Conservation (phyloP, 2,329 filamentous ascomycete genomes). For the Colletotrichum horii region DNA sequence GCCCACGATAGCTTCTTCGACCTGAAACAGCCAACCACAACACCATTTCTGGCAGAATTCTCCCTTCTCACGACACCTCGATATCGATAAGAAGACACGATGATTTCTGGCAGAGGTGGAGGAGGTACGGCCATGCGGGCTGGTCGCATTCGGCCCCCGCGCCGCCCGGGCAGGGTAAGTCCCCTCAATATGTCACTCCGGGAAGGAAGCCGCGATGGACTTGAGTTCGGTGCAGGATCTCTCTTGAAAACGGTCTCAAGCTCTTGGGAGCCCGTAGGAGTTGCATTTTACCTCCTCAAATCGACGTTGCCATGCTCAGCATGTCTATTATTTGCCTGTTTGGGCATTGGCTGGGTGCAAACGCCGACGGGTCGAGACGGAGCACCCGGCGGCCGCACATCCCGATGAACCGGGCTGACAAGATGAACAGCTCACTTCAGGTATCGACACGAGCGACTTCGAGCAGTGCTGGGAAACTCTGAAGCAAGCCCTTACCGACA, state of each 20-base stretch:
- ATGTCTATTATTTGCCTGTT: neutral
- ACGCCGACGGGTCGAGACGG: neutral
- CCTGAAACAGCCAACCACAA: neutral
- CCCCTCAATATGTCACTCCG: neutral
- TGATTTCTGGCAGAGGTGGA: constrained; percentile 57
- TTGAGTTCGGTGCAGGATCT: neutral
- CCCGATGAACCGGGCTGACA: neutral
- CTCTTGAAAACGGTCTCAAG: too few species aligned
- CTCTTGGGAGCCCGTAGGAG: too few species aligned
- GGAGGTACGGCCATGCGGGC: constrained; percentile 36
- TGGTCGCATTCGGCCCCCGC: constrained; percentile 48
- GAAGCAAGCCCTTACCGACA: constrained; percentile 78
- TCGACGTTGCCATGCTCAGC: neutral
- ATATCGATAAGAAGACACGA: constrained; percentile 26
- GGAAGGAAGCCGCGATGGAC: neutral
- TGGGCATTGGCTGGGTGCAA: neutral
- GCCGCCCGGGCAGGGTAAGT: constrained; percentile 47
- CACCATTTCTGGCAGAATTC: neutral
- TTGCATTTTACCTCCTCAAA: too few species aligned
- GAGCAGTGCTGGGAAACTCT: constrained; percentile 85
- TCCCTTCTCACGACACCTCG: neutral
- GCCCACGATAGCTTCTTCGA: constrained; percentile 11
- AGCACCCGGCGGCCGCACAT: neutral
- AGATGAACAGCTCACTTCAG: neutral
- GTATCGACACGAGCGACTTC: constrained; percentile 72